Evolutionary conservation across 2,329 filamentous ascomycete genomes (phyloP), one percentile per base, ranked within the genome.

Genomic region (Mollisiaceae sp.): DNA sequence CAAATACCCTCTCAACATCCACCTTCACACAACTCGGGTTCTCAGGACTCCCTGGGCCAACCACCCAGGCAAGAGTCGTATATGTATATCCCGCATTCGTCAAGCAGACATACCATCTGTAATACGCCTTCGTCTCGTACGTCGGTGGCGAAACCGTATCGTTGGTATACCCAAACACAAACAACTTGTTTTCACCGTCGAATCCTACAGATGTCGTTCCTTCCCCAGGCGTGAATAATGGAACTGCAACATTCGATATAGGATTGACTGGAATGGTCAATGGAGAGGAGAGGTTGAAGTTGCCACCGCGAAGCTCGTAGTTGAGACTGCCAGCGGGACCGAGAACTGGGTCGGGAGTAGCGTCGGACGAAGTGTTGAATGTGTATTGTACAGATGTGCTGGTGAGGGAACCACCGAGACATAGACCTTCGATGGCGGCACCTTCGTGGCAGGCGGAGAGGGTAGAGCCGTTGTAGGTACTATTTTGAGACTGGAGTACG

Each of bases 391-490:
- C 74, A 45, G 73, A 66, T 59, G 65, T 58, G 18, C 45, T 45
- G 41, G 52, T 58, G 59, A 63, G 39, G 11, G 27, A 57, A 52
- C 71, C 65, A 57, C 70, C 65, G 20, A 80, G 67, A 67, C 82
- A 83, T 62, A 83, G 78, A 12, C 75, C 77, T 70, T 83, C 81
- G 61, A 83, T 81, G 4, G 77, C 82, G 22, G 82, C 82, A 36
- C 82, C 82, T 65, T 78, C 76, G 70, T 83, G 82, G 73, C 82
- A 84, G 63, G 82, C 72, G 5, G 70, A 71, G 18, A 83, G 77
- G 8, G 75, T 73, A 14, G 72, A 56, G 62, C 78, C 78, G 58
- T 82, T 77, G 61, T 79, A 67, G 1, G 76, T 75, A 5, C 70
- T 67, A 64, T 82, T 78, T 1, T 72, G 59, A 24, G 80, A 81